phyloP scores from a whole-genome alignment of 441 rosid species.

The Corymbia calophylla region DNA sequence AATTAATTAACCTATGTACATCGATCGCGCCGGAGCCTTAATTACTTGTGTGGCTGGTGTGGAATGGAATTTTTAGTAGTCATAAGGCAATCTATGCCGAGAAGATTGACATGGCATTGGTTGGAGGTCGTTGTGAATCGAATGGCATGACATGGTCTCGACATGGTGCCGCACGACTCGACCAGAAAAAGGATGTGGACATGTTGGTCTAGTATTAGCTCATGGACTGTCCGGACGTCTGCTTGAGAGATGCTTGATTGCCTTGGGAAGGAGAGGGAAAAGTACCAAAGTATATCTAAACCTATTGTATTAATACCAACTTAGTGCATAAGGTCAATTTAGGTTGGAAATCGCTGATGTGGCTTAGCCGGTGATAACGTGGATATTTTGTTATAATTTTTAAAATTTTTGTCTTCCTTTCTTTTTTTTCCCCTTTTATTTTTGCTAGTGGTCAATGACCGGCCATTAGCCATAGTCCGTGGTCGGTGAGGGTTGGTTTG shows the following conservation, averaged over 20 bases:
- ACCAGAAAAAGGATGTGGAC: not conserved
- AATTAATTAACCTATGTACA: not conserved
- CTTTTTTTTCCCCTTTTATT: too few relatives aligned
- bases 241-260: not conserved
- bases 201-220: not conserved
- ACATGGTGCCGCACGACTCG: not conserved
- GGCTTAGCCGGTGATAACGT: fast-evolving
- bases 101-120: not conserved
- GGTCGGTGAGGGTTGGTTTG: fast-evolving
- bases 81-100: not conserved
- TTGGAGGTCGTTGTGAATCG: not conserved
- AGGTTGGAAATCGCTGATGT: fast-evolving
- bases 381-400: fast-evolving
- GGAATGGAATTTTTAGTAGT: not conserved
- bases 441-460: fast-evolving
- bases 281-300: too few relatives aligned
- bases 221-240: not conserved
- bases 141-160: fast-evolving
- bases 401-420: not conserved
- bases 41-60: not conserved
- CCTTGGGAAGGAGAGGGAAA: not conserved
- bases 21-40: not conserved
- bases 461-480: fast-evolving
- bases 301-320: fast-evolving
- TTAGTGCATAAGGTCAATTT: fast-evolving